Evolutionary conservation across 345 rosid species (phyloP), one percentile per base, ranked within the genome.

Genomic region (Gossypium arboreum): DNA sequence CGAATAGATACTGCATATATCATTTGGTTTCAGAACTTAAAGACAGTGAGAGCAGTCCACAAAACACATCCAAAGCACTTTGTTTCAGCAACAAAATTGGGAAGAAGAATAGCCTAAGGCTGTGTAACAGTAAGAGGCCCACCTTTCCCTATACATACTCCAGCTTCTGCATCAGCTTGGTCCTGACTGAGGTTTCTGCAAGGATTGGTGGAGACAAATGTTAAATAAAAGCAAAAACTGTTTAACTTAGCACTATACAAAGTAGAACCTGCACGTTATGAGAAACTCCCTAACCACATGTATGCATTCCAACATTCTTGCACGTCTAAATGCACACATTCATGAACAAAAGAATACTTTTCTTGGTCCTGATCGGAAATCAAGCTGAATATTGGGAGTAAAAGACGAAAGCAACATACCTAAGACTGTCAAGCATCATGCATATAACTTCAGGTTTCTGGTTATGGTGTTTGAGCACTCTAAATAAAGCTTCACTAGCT

Each of bases 381-480:
- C 5, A 41, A 22, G 39, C 24, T 22, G 18, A 56, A 11, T n/a
- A 56, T 39, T 56, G 12, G 51, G 1, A 48, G 3, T 27, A 71
- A 41, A 34, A 55, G 39, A 39, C 68, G 11, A 73, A 74, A 78
- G 66, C 75, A 75, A 55, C 55, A 52, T 87, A 92, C 98, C 97
- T 90, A 48, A 94, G 88, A 85, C 88, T 84, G 75, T 91, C 97
- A 59, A 94, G 87, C 78, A 92, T 79, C 87, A 89, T 68, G 72
- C 88, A 86, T 69, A 94, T 82, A 70, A 87, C 89, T 77, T 84
- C 89, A 83, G 88, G 85, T 72, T 86, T 84, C 77, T 86, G 86
- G 71, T 80, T 84, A 71, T 88, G 86, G 82, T 85, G 79, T 82
- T 82, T 81, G 63, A 94, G 92, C 79, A 92, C 67, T 77, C 82